Evolutionary conservation across 2,329 filamentous ascomycete species (phyloP), one percentile per base, ranked within the genome.

Genomic region (Xylariaceae sp.): DNA sequence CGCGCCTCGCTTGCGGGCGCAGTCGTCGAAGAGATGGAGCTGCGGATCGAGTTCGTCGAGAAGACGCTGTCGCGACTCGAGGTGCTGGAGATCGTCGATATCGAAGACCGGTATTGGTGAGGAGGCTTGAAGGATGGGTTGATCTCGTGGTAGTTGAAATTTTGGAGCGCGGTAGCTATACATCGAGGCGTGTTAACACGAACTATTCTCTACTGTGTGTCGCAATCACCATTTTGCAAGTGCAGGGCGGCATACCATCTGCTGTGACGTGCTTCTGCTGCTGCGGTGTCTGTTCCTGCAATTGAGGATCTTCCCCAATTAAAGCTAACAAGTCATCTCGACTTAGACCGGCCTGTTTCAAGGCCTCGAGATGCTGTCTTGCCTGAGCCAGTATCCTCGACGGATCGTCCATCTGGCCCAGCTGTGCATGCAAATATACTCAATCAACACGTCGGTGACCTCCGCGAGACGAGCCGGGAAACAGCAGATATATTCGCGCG

Each of bases 281-380:
- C 19, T 59, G 56, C 31, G 47, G 52, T 31, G 51, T 43, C 12
- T 55, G 50, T 14, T 50, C 53, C 45, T 48, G 54, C 14, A 42
- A 58, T 33, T 56, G 58, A 34, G 57, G 57, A 14, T 63, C 61
- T 44, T 69, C 66, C 36, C 59, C 61, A 7, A 67, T 47, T 18
- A 69, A 54, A 16, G 65, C 65, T 41, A 66, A 46, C 40, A 69
- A 41, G 17, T 59, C 62, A 51, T 66, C 61, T 45, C 62, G 63
- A 47, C 65, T 68, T 9, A 69, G 61, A 40, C 66, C 66, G n/a
- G 65, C 62, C 50, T 69, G 63, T 53, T 67, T 68, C 44, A 69
- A 55, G 54, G 66, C 66, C 50, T 67, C 65, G 47, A 69, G 60
- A 47, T 67, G 65, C 50, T 65, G 57, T 55, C 65, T 63, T 47